phyloP scores from a whole-genome alignment of 2,329 filamentous ascomycete species.

The Alternaria sp. region DNA sequence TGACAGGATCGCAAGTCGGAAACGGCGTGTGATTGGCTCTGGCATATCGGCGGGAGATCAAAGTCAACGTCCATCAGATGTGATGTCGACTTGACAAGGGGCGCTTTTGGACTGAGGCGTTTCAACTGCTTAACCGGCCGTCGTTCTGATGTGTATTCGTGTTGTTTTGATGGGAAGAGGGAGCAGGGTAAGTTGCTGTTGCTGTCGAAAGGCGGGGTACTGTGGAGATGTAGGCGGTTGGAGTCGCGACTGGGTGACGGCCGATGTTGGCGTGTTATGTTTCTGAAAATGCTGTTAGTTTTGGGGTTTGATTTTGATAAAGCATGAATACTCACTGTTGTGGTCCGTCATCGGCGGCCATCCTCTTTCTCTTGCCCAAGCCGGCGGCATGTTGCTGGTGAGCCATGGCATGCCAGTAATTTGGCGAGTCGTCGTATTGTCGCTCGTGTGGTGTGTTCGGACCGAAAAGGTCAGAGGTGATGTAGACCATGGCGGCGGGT shows the following conservation, averaged over 20 bases:
- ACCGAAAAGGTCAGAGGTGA: constrained; percentile 49
- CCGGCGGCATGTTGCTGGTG: constrained; percentile 28
- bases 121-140: constrained; percentile 46
- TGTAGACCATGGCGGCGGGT: constrained; percentile 44
- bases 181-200: constrained; percentile 26
- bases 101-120: constrained; percentile 33
- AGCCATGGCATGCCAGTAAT: constrained; percentile 32
- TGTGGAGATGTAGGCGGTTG: constrained; percentile 22
- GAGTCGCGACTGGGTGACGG: constrained; percentile 19
- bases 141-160: constrained; percentile 26
- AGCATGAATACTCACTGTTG: constrained; percentile 18
- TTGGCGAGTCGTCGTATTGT: constrained; percentile 9
- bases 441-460: constrained; percentile 24
- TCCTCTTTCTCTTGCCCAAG: constrained; percentile 45
- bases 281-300: constrained; percentile 15
- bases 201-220: constrained; percentile 24
- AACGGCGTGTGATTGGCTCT: constrained; percentile 15
- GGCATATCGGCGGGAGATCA: constrained; percentile 17
- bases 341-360: constrained; percentile 22
- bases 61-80: constrained; percentile 46
- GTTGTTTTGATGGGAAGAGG: constrained; percentile 12
- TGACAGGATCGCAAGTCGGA: constrained; percentile 64
- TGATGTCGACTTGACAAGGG: constrained; percentile 40
- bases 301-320: not conserved
- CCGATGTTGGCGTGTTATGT: constrained; percentile 20